Base-by-base conservation (phyloP, 352 stramenopile species). In the Pythium volutum region DNA sequence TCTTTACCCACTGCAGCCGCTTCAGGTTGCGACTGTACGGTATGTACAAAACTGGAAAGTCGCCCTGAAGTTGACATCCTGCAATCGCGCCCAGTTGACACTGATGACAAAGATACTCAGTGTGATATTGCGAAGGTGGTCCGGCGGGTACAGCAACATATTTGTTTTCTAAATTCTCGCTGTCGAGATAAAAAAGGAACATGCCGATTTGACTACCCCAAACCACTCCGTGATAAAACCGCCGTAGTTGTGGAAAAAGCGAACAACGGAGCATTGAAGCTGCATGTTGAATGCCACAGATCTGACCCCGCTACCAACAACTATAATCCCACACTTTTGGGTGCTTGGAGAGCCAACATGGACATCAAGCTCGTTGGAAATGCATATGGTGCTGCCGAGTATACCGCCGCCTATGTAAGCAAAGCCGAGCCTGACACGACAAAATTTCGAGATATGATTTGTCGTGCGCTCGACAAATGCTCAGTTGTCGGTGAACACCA, bases 321-420 rank as follows among this genome's bases (percentile, higher is more conserved):
- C 26, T 64, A 64, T 27, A 27, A 39, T 68, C 5, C n/a, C 58
- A 0, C 20, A 16, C 29, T 31, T 25, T 36, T 64, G 4, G 12
- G 10, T 0, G n/a, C 14, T 2, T 73, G 65, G 64, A 27, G 65
- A 7, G 65, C 64, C 10, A 73, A 76, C 22, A 76, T 73, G 65
- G 66, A 74, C 42, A 49, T 74, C 0, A 65, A 72, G 18, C 10
- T 71, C 0, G 55, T 74, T 16, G 62, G 62, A 0, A 77, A 74
- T 16, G 59, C 66, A 1, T 70, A 74, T 20, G 62, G 66, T 11
- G 66, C 59, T 11, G 62, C 59, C 0, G 66, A 74, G 4, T 74
- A 74, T 27, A 67, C 66, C 2, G 60, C 59, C 5, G 67, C 63
- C 0, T 75, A 75, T 16, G 34, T 73, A 1, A 77, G 67, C 23